Conservation (phyloP, 2,329 filamentous ascomycete species). For the Diaporthe ilicicola region DNA sequence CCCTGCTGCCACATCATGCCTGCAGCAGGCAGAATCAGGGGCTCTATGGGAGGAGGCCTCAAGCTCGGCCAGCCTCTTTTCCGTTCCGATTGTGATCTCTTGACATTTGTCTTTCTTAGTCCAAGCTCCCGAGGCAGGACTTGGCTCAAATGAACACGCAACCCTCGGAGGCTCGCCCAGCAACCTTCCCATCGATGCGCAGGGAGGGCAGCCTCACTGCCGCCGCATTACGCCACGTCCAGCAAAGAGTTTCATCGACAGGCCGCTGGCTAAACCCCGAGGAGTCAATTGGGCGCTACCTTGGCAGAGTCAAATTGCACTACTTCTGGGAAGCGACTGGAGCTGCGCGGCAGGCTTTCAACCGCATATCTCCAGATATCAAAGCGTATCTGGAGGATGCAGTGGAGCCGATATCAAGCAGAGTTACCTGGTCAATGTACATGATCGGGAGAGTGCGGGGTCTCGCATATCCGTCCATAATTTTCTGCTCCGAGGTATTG, state of each 20-base stretch:
- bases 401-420: slow-evolving; percentile 1
- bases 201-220: background rate
- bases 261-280: slow-evolving; percentile 2
- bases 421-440: slow-evolving; percentile 23
- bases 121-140: background rate
- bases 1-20: background rate
- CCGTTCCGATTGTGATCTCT: too few relatives aligned
- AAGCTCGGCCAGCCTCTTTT: background rate
- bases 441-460: background rate
- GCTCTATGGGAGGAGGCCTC: background rate
- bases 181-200: background rate
- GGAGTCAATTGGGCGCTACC: background rate
- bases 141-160: background rate
- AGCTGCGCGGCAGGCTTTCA: background rate
- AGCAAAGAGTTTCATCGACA: too few relatives aligned
- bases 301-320: background rate
- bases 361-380: background rate
- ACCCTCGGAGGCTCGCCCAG: background rate
- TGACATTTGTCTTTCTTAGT: too few relatives aligned
- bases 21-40: background rate
- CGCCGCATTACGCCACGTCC: too few relatives aligned
- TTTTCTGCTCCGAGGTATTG: slow-evolving; percentile 15
- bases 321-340: slow-evolving; percentile 19
- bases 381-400: background rate
- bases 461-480: slow-evolving; percentile 1